Evolutionary conservation across 106 monocot genomes (phyloP), one percentile per base, ranked within the genome.

Genomic region (Acanthochlamys bracteata): DNA sequence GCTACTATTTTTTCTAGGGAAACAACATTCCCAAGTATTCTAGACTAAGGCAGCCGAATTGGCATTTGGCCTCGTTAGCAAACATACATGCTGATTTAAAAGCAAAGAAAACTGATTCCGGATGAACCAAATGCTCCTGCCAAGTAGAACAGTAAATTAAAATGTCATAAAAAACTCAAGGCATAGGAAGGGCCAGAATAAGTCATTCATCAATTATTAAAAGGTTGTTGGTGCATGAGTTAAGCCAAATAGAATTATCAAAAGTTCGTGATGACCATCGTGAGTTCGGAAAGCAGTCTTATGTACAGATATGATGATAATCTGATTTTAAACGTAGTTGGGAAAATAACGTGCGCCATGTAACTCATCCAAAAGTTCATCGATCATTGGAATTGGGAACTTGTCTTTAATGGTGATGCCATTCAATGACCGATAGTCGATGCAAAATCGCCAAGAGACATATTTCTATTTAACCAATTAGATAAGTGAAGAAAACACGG

Each of bases 361-460:
- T 16, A 63, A 39, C 14, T 71, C 63, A 42, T 71, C 71, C 10
- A 71, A 20, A 19, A 71, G 61, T 53, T 62, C 71, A 20, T 71
- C 71, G 15, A 63, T 23, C 7, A 41, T 41, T 0, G 62, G 69
- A 49, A 69, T 69, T 16, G 69, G 69, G 19, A 69, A 69, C 12
- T 49, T 23, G 49, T 59, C 59, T 20, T 64, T 64, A 7, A 64
- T 20, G 4, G 42, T 64, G 52, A 65, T 27, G 0, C 11, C 15
- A n/a, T 65, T 65, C 7, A 65, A 15, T 7, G 65, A 46, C 15
- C 51, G 7, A 25, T 27, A 52, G 25, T 65, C 65, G 11, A 65
- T 51, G 16, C 64, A 65, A 12, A 52, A 52, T 14, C 46, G 47
- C 20, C 7, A 65, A 16, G 65, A 14, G 15, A 2, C 49, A 49